Base-by-base conservation (phyloP, 805 yeast species). In the Tetrapisispora pingtungensis region DNA sequence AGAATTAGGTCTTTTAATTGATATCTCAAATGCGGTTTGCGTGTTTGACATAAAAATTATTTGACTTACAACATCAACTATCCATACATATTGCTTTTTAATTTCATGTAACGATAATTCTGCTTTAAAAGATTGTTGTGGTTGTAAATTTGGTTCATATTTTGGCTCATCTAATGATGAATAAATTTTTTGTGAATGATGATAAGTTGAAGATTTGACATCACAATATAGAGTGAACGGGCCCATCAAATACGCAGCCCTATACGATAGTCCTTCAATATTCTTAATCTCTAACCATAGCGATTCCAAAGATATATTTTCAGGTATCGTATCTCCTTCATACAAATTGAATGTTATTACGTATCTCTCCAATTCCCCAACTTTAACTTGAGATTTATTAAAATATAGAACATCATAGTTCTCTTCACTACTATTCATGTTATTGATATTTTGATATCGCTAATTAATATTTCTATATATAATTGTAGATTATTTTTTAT, bases 151-250 rank as follows among this genome's bases (percentile, higher is more conserved):
- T 0, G 90, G 81, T 53, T 83, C 87, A 57, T 73, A 84, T 24
- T 66, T 66, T 0, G 95, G 95, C 53, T 81, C 88, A 56, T 84
- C 89, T 0, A 85, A 86, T 2, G 89, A 78, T 13, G 82, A 71
- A 54, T 80, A 80, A 18, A 72, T 71, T 17, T 63, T 52, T 44
- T 71, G 64, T 3, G 72, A 62, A 46, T 73, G 78, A 40, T 74
- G 70, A 53, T 73, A 84, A 7, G 75, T 80, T 3, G 59, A 69
- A 0, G 78, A 65, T 41, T 78, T 64, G 30, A 85, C 75, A 61
- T 84, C 94, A 33, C 77, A 82, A 56, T 84, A 84, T 1, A 84
- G 53, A n/a, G 78, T 70, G 52, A 74, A 84, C 0, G 95, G 95
- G 0, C 90, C 95, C 46, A 84, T 75, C 15, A 84, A 59, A 51